These are phyloP conservation scores for Auriscalpium microsporum DNA, from an alignment of 768 basidiomycete genomes.

Conservation along the genomic window DNA sequence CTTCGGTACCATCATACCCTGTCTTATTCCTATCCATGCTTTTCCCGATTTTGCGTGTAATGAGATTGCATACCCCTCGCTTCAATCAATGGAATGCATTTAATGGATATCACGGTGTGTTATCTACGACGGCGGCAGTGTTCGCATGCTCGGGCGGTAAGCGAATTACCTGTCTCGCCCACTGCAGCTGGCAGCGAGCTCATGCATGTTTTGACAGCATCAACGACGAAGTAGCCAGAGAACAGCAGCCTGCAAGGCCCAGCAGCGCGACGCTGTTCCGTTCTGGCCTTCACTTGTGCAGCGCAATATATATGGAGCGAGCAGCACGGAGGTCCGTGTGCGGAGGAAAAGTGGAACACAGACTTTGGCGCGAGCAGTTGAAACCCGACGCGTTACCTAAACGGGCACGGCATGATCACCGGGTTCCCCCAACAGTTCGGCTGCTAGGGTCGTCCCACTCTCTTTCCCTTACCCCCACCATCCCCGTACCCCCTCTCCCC, in stretches of 20 bases:
- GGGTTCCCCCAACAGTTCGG: conserved; percentile 1
- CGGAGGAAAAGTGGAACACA: too few relatives aligned
- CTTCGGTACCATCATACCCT: conserved; percentile 8
- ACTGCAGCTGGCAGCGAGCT: too few relatives aligned
- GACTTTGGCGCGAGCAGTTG: neutral
- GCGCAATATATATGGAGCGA: too few relatives aligned
- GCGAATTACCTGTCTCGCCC: too few relatives aligned
- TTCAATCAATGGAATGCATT: neutral
- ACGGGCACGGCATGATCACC: neutral
- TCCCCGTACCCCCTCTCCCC: conserved; percentile 11
- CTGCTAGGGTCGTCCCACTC: conserved; percentile 2
- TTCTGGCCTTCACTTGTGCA: too few relatives aligned
- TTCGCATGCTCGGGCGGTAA: too few relatives aligned
- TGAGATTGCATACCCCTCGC: neutral
- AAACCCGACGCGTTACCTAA: neutral
- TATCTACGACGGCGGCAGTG: too few relatives aligned
- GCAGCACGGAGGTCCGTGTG: too few relatives aligned
- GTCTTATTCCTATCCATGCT: conserved; percentile 14
- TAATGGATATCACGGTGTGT: neutral
- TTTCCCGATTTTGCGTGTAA: conserved; percentile 5
- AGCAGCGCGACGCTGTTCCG: too few relatives aligned
- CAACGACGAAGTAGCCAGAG: too few relatives aligned
- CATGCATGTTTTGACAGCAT: too few relatives aligned
- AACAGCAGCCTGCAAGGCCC: too few relatives aligned
- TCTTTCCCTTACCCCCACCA: conserved; percentile 5